phyloP scores from a whole-genome alignment of 169 alveolate genomes.

The Fabrea salina region DNA sequence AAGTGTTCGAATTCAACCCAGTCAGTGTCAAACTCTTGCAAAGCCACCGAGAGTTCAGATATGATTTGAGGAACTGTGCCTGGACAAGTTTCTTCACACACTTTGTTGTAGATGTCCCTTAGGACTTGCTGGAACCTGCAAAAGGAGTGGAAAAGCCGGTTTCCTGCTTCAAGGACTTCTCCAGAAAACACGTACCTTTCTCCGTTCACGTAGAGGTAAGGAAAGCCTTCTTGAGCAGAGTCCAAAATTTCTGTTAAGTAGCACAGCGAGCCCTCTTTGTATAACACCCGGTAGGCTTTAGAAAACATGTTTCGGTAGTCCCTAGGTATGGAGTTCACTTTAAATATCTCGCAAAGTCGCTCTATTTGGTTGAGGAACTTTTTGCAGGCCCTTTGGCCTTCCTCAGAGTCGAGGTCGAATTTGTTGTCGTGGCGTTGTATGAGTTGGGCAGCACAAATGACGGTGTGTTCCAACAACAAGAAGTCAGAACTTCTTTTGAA shows the following conservation, averaged over 20 bases:
- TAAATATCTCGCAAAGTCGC: slow-evolving; percentile 51
- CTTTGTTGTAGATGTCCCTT: slow-evolving; percentile 45
- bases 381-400: slow-evolving; percentile 66
- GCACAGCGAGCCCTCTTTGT: slow-evolving; percentile 69
- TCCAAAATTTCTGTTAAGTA: slow-evolving; percentile 76
- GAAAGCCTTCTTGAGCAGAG: slow-evolving; percentile 76
- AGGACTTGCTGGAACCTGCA: slow-evolving; percentile 57
- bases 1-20: slow-evolving; percentile 73
- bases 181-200: slow-evolving; percentile 76
- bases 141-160: slow-evolving; percentile 54
- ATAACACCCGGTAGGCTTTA: slow-evolving; percentile 70
- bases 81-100: slow-evolving; percentile 34
- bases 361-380: slow-evolving; percentile 62
- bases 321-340: slow-evolving; percentile 47
- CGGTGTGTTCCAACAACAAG: slow-evolving; percentile 58
- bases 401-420: slow-evolving; percentile 70
- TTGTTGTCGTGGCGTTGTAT: slow-evolving; percentile 56
- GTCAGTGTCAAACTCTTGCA: slow-evolving; percentile 59
- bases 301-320: slow-evolving; percentile 66
- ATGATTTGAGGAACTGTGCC: slow-evolving; percentile 36
- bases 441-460: slow-evolving; percentile 52
- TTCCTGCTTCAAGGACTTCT: slow-evolving; percentile 76
- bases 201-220: slow-evolving; percentile 74
- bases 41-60: slow-evolving; percentile 40
- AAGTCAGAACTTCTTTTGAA: slow-evolving; percentile 64